Conservation (phyloP, 495 filamentous ascomycete genomes). For the Daldinia concentrica region DNA sequence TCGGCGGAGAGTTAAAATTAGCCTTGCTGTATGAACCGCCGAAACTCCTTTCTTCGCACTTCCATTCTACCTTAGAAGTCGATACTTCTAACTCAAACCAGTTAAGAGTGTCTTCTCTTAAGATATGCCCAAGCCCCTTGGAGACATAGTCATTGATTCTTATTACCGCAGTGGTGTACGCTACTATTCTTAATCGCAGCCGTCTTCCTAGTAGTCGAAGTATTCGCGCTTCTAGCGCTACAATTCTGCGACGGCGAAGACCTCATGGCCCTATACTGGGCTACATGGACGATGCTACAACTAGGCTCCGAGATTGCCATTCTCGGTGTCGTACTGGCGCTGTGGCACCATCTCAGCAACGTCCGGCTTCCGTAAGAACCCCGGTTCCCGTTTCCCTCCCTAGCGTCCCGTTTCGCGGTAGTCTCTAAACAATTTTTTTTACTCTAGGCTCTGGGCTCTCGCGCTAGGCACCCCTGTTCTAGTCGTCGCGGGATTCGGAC, state of each 20-base stretch:
- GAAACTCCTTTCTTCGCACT: neutral
- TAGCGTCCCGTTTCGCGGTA: neutral
- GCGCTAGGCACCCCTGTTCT: slow-evolving; percentile 61
- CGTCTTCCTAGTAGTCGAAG: slow-evolving; percentile 52
- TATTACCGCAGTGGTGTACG: slow-evolving; percentile 40
- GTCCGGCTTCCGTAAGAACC: slow-evolving; percentile 53
- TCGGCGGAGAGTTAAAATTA: slow-evolving; percentile 29
- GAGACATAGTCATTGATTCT: neutral
- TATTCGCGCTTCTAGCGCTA: slow-evolving; percentile 53
- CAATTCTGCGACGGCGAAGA: slow-evolving; percentile 62
- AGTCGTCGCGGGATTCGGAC: slow-evolving; percentile 56
- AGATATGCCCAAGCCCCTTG: neutral
- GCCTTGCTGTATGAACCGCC: slow-evolving; percentile 22
- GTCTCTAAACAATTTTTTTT: neutral
- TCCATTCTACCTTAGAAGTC: no score
- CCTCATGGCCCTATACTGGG: slow-evolving; percentile 60
- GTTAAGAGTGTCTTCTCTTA: neutral
- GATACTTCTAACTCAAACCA: no score
- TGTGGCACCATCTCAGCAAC: slow-evolving; percentile 51
- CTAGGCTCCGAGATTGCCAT: slow-evolving; percentile 61
- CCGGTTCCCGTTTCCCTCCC: neutral
- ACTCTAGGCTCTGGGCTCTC: slow-evolving; percentile 53
- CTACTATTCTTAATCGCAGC: slow-evolving; percentile 48
- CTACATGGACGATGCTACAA: slow-evolving; percentile 58
- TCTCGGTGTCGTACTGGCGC: slow-evolving; percentile 53